Conservation (phyloP, 257 asterid species). For the Capsicum baccatum region DNA sequence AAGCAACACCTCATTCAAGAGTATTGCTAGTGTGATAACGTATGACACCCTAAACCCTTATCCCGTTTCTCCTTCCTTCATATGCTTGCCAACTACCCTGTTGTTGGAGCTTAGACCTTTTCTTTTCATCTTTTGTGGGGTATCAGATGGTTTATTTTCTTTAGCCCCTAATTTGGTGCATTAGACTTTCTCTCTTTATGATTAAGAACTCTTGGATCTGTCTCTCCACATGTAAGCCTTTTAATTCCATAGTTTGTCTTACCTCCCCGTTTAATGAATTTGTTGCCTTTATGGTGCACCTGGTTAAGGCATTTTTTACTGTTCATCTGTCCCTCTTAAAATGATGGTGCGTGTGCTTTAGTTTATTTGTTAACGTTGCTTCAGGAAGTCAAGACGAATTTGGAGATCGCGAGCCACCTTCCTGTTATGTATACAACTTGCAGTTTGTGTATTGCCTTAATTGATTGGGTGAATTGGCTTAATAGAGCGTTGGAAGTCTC, state of each 20-base stretch:
- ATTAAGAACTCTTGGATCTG: background rate
- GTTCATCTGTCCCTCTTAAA: background rate
- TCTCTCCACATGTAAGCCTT: slow-evolving; percentile 12
- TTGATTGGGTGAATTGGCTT: slow-evolving; percentile 73
- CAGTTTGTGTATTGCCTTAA: slow-evolving; percentile 52
- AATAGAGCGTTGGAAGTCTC: slow-evolving; percentile 70
- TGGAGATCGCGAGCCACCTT: slow-evolving; percentile 58
- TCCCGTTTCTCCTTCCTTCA: background rate
- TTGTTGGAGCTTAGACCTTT: background rate
- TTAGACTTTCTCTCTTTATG: background rate
- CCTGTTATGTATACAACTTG: slow-evolving; percentile 55
- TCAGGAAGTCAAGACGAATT: slow-evolving; percentile 71
- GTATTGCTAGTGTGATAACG: background rate
- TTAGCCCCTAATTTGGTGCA: slow-evolving; percentile 12
- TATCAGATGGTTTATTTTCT: background rate
- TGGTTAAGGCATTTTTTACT: background rate
- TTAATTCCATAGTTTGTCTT: slow-evolving; percentile 24
- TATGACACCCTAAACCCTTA: background rate
- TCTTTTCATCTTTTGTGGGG: background rate
- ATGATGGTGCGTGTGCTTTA: background rate
- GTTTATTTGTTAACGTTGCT: too few species aligned
- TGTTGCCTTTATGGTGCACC: background rate
- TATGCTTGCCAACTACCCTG: background rate
- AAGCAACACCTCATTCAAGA: background rate
- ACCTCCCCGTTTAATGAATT: background rate